A percentile compares a stretch with the other conserved stretches of the same genome.
These are phyloP conservation scores for Microbotryum silenes-acaulis DNA, from an alignment of 1,284 basidiomycete genomes.

Conservation along the genomic window DNA sequence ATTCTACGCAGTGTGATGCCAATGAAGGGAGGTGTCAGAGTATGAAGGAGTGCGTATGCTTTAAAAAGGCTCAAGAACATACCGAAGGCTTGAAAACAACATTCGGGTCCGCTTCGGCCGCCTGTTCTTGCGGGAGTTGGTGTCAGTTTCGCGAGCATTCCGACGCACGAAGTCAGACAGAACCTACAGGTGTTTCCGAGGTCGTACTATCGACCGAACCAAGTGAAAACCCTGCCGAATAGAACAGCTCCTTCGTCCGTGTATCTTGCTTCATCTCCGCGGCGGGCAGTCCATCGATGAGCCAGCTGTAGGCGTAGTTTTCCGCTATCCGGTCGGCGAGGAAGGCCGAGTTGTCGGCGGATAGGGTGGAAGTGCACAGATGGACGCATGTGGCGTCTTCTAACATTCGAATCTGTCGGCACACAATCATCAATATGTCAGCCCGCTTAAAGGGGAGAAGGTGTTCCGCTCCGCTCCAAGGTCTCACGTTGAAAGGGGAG, in stretches of 20 bases:
- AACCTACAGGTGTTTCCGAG: conserved; percentile 17
- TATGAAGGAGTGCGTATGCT: too few relatives aligned
- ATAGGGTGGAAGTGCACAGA: conserved; percentile 61
- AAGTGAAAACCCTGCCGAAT: conserved; percentile 46
- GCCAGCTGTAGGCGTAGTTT: conserved; percentile 90
- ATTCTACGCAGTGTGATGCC: conserved; percentile 49
- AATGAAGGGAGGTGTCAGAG: too few relatives aligned
- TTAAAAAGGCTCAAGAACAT: too few relatives aligned
- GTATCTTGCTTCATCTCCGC: conserved; percentile 80
- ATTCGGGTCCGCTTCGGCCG: too few relatives aligned
- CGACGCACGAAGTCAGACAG: neutral
- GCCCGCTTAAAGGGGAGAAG: neutral
- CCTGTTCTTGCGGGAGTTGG: too few relatives aligned
- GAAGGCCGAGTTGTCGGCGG: conserved; percentile 68
- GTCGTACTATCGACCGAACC: conserved; percentile 30
- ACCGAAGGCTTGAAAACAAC: too few relatives aligned
- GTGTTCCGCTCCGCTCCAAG: neutral
- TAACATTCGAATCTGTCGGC: conserved; percentile 62
- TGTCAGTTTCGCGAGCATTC: neutral
- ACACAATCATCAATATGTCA: neutral
- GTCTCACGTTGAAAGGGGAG: conserved; percentile 70
- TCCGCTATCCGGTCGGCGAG: conserved; percentile 86
- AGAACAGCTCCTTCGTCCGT: conserved; percentile 71
- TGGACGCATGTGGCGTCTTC: conserved; percentile 64
- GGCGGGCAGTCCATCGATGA: conserved; percentile 87